Conservation (phyloP, 345 rosid species). For the Gynandropsis gynandra region DNA sequence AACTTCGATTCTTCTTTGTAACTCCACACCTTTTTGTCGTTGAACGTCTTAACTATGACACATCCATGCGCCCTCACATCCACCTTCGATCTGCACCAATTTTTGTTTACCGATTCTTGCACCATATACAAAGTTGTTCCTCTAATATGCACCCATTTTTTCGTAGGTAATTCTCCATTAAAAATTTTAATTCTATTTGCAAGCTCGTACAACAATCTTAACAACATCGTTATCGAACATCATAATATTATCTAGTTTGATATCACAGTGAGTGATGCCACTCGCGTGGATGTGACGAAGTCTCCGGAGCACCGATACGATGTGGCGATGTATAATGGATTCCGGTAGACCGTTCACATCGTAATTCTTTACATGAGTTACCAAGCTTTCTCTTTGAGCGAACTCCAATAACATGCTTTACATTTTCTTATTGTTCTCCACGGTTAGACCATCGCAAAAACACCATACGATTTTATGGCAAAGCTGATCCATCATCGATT, state of each 20-base stretch:
- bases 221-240: constrained; percentile 34
- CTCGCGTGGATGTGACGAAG: constrained; percentile 45
- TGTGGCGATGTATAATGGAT: constrained; percentile 33
- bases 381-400: constrained; percentile 63
- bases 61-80: constrained; percentile 93
- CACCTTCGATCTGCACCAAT: constrained; percentile 48
- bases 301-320: constrained; percentile 49
- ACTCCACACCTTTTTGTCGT: constrained; percentile 61
- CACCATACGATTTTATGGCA: constrained; percentile 49
- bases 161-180: constrained; percentile 19
- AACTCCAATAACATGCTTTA: constrained; percentile 61
- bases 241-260: constrained; percentile 54
- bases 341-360: too few relatives aligned
- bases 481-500: constrained; percentile 32
- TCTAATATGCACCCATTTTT: constrained; percentile 30
- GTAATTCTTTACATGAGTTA: constrained; percentile 29
- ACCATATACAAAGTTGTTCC: constrained; percentile 80
- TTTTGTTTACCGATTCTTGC: constrained; percentile 58
- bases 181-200: constrained; percentile 31
- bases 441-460: constrained; percentile 37
- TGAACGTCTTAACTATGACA: constrained; percentile 60
- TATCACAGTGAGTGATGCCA: constrained; percentile 66
- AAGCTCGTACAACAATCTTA: constrained; percentile 69
- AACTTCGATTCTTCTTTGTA: constrained; percentile 24
- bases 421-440: constrained; percentile 32